Evolutionary conservation across 2,329 filamentous ascomycete genomes (phyloP).

Genomic region (Lachnellula occidentalis): DNA sequence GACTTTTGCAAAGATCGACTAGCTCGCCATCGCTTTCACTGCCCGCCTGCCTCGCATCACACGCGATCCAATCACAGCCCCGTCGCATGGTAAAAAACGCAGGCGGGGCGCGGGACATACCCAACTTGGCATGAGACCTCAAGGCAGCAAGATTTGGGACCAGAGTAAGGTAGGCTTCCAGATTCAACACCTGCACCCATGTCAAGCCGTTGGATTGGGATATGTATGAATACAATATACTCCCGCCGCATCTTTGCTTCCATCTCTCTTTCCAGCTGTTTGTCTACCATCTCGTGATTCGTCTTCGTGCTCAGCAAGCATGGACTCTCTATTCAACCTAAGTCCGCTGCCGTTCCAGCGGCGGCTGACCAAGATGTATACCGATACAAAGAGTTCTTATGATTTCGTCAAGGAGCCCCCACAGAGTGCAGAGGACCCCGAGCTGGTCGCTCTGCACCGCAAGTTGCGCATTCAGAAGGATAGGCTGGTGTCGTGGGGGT

Average conservation of each 20-base stretch:
- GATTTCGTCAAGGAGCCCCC: constrained; percentile 64
- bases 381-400: constrained; percentile 73
- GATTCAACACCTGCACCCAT: constrained; percentile 3
- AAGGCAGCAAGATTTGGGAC: constrained; percentile 24
- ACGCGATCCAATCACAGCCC: not conserved
- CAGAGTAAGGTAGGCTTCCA: constrained; percentile 8
- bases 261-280: not conserved
- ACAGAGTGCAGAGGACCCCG: constrained; percentile 59
- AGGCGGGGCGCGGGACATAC: no score
- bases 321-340: constrained; percentile 28
- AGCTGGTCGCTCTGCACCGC: constrained; percentile 66
- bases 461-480: constrained; percentile 71
- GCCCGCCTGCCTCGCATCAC: not conserved
- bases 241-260: not conserved
- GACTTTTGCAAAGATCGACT: not conserved
- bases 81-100: not conserved
- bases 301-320: constrained; percentile 6
- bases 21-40: not conserved
- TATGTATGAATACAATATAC: not conserved
- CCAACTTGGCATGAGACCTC: not conserved
- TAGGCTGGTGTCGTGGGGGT: constrained; percentile 70
- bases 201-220: not conserved
- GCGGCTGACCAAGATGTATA: constrained; percentile 67
- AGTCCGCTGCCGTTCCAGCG: constrained; percentile 47
- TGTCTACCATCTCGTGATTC: not conserved